A percentile compares a stretch with the other conserved stretches of the same genome.
Conservation (phyloP, 179 eudicot genomes). For the Amaranthus tricolor region DNA sequence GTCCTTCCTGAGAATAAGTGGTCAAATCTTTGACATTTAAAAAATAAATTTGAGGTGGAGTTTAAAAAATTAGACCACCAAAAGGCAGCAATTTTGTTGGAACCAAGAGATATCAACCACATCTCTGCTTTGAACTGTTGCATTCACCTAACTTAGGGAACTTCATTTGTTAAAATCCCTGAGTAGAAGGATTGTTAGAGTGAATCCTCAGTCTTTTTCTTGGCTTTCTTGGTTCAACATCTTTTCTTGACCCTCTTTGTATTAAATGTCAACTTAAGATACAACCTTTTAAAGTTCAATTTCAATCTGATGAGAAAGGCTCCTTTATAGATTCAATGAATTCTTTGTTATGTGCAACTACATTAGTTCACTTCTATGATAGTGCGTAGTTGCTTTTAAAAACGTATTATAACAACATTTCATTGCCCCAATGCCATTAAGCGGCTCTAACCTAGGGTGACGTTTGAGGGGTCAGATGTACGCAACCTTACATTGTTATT, state of each 20-base stretch:
- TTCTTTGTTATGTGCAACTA: not conserved
- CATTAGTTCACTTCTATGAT: not conserved
- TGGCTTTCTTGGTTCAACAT: not conserved
- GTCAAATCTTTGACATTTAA: too few species aligned
- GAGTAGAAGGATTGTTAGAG: not conserved
- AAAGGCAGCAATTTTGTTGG: too few species aligned
- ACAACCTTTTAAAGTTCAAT: not conserved
- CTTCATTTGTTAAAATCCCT: not conserved
- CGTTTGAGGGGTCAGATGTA: too few species aligned
- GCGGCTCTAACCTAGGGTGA: too few species aligned
- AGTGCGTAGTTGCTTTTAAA: not conserved
- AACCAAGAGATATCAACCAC: not conserved
- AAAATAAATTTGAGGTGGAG: too few species aligned
- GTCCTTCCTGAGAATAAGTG: too few species aligned
- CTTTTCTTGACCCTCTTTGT: not conserved
- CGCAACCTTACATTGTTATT: too few species aligned
- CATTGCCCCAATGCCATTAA: too few species aligned
- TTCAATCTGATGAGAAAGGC: not conserved
- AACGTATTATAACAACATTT: not conserved
- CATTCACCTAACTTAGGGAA: not conserved
- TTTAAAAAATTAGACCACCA: too few species aligned
- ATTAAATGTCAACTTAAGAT: not conserved
- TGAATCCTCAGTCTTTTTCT: not conserved
- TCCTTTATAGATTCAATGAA: not conserved
- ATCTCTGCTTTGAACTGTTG: constrained; percentile 3